A percentile compares a stretch with the other conserved stretches of the same genome.
These are phyloP conservation scores for Aspergillus luchuensis DNA, from an alignment of 2,329 filamentous ascomycete species.

Conservation along the genomic window DNA sequence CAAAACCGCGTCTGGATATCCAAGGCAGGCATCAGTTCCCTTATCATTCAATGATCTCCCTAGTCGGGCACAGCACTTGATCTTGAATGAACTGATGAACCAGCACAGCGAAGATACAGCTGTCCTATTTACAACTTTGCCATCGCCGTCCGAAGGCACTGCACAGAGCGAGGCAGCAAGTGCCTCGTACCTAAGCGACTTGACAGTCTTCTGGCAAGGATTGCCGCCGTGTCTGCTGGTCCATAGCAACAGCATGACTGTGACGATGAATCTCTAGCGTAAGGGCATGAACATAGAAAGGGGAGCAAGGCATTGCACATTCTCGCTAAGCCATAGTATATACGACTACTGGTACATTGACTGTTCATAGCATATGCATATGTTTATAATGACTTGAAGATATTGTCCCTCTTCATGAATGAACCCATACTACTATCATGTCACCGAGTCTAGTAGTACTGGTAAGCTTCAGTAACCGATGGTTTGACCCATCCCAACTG, in stretches of 20 bases:
- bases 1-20: slow-evolving; percentile 49
- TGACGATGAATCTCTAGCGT: slow-evolving; percentile 56
- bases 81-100: slow-evolving; percentile 80
- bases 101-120: slow-evolving; percentile 69
- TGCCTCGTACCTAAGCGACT: slow-evolving; percentile 72
- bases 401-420: background rate
- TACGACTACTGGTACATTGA: background rate
- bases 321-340: background rate
- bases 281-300: slow-evolving; percentile 9
- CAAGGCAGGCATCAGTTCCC: slow-evolving; percentile 64
- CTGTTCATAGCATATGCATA: background rate
- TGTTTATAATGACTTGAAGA: background rate
- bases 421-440: background rate
- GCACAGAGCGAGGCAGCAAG: slow-evolving; percentile 69
- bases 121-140: slow-evolving; percentile 80
- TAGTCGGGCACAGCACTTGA: slow-evolving; percentile 79
- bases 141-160: slow-evolving; percentile 77
- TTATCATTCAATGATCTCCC: slow-evolving; percentile 86
- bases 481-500: too few species aligned
- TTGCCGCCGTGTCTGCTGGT: slow-evolving; percentile 77
- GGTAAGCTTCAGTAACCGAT: too few species aligned
- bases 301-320: background rate
- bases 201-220: slow-evolving; percentile 76
- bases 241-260: slow-evolving; percentile 86
- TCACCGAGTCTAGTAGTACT: background rate